Evolutionary conservation across 768 basidiomycete species (phyloP).

Genomic region (Tricholoma bakamatsutake): DNA sequence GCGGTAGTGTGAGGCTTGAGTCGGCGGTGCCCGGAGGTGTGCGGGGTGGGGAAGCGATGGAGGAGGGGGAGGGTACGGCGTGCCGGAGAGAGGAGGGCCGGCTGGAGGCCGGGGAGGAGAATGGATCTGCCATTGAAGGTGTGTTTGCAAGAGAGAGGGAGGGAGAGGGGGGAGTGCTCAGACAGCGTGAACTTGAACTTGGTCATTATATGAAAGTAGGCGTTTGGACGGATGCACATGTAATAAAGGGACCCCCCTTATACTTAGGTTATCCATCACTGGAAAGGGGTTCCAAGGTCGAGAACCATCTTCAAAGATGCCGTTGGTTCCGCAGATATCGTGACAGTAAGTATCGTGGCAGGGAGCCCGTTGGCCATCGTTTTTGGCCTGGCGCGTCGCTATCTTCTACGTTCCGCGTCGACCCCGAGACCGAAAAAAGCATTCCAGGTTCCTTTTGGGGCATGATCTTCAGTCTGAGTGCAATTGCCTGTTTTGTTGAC

Average conservation of each 20-base stretch:
- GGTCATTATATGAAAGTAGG: background rate
- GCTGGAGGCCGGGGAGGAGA: slow-evolving; percentile 30
- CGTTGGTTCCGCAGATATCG: background rate
- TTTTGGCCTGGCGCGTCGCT: background rate
- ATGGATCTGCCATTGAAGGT: slow-evolving; percentile 23
- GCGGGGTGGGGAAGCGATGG: slow-evolving; percentile 8
- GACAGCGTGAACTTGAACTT: background rate
- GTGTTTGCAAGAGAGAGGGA: slow-evolving; percentile 20
- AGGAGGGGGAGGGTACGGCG: slow-evolving; percentile 14
- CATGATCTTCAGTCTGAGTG: too few species aligned
- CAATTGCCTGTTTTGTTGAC: too few species aligned
- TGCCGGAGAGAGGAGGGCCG: slow-evolving; percentile 27
- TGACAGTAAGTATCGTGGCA: background rate
- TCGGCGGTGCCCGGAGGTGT: background rate
- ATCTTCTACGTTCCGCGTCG: background rate
- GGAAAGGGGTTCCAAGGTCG: too few species aligned
- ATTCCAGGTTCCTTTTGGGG: background rate
- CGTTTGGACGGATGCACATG: background rate
- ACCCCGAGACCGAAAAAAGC: background rate
- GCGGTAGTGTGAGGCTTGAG: slow-evolving; percentile 1
- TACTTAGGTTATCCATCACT: too few species aligned
- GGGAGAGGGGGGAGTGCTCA: background rate
- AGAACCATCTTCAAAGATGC: too few species aligned
- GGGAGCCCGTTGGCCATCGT: background rate
- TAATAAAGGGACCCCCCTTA: background rate